These are phyloP conservation scores for Hyphodiscus hymeniophilus DNA, from an alignment of 495 filamentous ascomycete genomes.

Conservation along the genomic window DNA sequence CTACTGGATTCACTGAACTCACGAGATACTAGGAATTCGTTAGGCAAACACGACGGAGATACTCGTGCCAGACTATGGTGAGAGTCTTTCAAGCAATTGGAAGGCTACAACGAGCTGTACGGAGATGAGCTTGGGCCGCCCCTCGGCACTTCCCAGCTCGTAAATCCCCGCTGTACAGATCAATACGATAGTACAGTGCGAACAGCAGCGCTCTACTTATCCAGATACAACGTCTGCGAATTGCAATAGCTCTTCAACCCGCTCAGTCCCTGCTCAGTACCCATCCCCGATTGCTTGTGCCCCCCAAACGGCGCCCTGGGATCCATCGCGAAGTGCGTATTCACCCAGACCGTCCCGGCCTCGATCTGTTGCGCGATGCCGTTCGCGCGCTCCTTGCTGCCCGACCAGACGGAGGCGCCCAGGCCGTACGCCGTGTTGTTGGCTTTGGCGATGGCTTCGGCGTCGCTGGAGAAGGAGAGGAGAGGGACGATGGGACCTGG, in stretches of 20 bases:
- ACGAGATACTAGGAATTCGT: too few species aligned
- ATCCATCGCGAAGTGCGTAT: slow-evolving; percentile 13
- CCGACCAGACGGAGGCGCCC: slow-evolving; percentile 42
- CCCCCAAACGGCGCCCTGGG: slow-evolving; percentile 43
- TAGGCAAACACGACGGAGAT: too few species aligned
- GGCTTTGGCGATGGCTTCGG: slow-evolving; percentile 40
- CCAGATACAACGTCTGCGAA: too few species aligned
- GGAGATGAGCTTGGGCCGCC: too few species aligned
- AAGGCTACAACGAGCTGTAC: too few species aligned
- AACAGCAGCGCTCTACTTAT: too few species aligned
- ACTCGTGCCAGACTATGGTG: too few species aligned
- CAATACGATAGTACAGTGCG: too few species aligned
- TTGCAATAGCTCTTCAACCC: slow-evolving; percentile 45
- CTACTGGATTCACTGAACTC: too few species aligned
- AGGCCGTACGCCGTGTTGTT: slow-evolving; percentile 40
- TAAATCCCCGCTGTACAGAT: too few species aligned
- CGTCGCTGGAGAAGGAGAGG: slow-evolving; percentile 38
- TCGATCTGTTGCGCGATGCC: slow-evolving; percentile 34
- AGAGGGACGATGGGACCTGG: slow-evolving; percentile 40
- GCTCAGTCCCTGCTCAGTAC: slow-evolving; percentile 39
- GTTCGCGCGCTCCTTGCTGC: slow-evolving; percentile 33
- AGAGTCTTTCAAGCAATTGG: too few species aligned
- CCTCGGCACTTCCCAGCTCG: too few species aligned
- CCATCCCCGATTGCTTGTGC: slow-evolving; percentile 48
- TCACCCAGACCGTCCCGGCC: slow-evolving; percentile 30